Evolutionary conservation across 2,329 filamentous ascomycete species (phyloP).

Genomic region (Orbilia oligospora): DNA sequence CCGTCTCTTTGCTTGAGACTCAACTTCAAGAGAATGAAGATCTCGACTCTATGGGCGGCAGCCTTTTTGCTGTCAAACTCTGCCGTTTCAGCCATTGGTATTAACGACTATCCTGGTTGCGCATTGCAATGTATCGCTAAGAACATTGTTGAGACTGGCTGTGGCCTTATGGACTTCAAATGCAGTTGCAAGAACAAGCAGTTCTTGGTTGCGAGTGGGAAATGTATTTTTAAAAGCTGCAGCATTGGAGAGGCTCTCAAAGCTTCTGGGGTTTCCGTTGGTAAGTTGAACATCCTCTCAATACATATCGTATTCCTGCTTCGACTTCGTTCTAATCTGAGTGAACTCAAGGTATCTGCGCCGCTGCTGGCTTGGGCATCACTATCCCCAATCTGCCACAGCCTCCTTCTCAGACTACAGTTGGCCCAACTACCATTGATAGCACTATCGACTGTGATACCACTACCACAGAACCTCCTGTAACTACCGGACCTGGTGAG

Average conservation of each 20-base stretch:
- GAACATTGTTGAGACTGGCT: conserved; percentile 56
- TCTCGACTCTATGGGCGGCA: conserved; percentile 51
- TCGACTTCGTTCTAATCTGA: conserved; percentile 12
- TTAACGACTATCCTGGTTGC: conserved; percentile 56
- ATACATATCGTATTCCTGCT: not conserved
- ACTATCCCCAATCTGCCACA: conserved; percentile 45
- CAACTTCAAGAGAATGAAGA: conserved; percentile 49
- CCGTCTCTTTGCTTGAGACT: conserved; percentile 41
- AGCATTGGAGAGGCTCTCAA: conserved; percentile 46
- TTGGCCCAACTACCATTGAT: conserved; percentile 55
- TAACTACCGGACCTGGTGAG: conserved; percentile 58
- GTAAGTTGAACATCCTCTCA: conserved; percentile 9
- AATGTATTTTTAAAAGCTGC: conserved; percentile 60
- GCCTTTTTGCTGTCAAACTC: conserved; percentile 52
- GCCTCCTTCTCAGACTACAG: conserved; percentile 28
- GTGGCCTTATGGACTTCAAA: conserved; percentile 58
- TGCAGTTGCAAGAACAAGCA: conserved; percentile 61
- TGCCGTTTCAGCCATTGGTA: conserved; percentile 51
- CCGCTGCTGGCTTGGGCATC: conserved; percentile 42
- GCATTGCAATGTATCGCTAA: conserved; percentile 59
- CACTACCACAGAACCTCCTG: conserved; percentile 41
- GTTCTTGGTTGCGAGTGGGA: conserved; percentile 53
- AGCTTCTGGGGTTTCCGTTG: conserved; percentile 47
- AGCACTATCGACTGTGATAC: conserved; percentile 57
- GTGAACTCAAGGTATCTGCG: conserved; percentile 40